Conservation (phyloP, 768 basidiomycete genomes). For the Boletus reticuloceps region DNA sequence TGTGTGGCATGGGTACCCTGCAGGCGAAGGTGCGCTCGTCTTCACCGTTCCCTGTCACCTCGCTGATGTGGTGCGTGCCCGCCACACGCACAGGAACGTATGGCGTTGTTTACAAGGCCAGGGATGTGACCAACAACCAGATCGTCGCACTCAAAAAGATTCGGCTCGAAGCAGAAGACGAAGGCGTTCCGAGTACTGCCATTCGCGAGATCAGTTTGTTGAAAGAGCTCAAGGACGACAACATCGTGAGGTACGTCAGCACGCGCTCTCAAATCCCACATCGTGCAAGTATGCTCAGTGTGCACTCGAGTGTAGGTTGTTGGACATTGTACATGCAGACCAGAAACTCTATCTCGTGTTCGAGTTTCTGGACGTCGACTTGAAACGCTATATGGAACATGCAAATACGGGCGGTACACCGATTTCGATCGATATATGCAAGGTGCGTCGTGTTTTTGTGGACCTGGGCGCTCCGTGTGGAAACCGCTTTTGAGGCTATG, state of each 20-base stretch:
- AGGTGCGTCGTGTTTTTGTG: slow-evolving; percentile 53
- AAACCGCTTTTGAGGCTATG: slow-evolving; percentile 5
- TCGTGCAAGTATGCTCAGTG: slow-evolving; percentile 6
- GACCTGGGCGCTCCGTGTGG: background rate
- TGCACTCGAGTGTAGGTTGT: slow-evolving; percentile 51
- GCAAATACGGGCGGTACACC: slow-evolving; percentile 70
- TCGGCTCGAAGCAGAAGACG: slow-evolving; percentile 95
- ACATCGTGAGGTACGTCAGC: slow-evolving; percentile 77
- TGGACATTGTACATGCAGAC: slow-evolving; percentile 97
- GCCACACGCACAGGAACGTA: slow-evolving; percentile 72
- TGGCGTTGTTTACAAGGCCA: slow-evolving; percentile 97
- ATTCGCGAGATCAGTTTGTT: slow-evolving; percentile 97
- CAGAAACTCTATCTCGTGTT: slow-evolving; percentile 97
- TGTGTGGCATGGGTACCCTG: slow-evolving; percentile 16
- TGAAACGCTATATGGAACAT: slow-evolving; percentile 96
- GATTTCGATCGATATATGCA: slow-evolving; percentile 69
- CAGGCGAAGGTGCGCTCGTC: slow-evolving; percentile 42
- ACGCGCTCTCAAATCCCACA: background rate
- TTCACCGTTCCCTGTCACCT: background rate
- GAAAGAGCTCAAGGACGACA: slow-evolving; percentile 95
- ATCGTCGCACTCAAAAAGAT: slow-evolving; percentile 99
- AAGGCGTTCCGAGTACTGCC: slow-evolving; percentile 96
- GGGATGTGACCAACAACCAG: slow-evolving; percentile 70
- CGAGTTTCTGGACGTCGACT: slow-evolving; percentile 95
- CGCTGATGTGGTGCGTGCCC: slow-evolving; percentile 1